phyloP scores from a whole-genome alignment of 1,139 yeast genomes.

The Saccharomyces hybrid region DNA sequence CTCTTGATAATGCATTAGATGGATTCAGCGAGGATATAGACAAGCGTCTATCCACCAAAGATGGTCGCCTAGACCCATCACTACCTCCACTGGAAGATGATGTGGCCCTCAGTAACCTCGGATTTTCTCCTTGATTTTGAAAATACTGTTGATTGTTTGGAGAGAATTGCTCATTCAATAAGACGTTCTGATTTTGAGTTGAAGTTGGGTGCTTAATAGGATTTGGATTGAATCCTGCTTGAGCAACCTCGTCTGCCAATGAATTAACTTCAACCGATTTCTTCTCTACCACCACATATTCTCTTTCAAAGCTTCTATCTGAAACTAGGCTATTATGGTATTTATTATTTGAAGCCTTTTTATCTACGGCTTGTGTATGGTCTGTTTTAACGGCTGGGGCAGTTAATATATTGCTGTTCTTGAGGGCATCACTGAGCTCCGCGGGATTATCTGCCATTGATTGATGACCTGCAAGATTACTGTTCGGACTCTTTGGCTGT shows the following conservation, averaged over 20 bases:
- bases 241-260: constrained; percentile 82
- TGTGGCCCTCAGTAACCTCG: not conserved
- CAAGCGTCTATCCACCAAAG: constrained; percentile 48
- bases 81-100: constrained; percentile 27
- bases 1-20: constrained; percentile 80
- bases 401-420: not conserved
- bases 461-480: not conserved
- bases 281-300: constrained; percentile 91
- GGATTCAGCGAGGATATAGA: constrained; percentile 70
- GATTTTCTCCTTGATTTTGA: constrained; percentile 2
- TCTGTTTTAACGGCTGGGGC: not conserved
- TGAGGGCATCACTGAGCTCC: not conserved
- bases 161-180: not conserved
- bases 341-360: not conserved
- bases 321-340: constrained; percentile 4
- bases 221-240: constrained; percentile 46
- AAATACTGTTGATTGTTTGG: not conserved
- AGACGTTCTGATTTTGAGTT: not conserved
- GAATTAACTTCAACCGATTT: constrained; percentile 93
- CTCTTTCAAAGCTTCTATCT: constrained; percentile 47
- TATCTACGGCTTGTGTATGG: not conserved
- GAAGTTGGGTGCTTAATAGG: not conserved
- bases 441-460: not conserved
- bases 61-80: constrained; percentile 29
- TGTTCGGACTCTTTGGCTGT: not conserved